These are phyloP conservation scores for Aspergillus heteromorphus DNA, from an alignment of 495 filamentous ascomycete species.

Conservation along the genomic window DNA sequence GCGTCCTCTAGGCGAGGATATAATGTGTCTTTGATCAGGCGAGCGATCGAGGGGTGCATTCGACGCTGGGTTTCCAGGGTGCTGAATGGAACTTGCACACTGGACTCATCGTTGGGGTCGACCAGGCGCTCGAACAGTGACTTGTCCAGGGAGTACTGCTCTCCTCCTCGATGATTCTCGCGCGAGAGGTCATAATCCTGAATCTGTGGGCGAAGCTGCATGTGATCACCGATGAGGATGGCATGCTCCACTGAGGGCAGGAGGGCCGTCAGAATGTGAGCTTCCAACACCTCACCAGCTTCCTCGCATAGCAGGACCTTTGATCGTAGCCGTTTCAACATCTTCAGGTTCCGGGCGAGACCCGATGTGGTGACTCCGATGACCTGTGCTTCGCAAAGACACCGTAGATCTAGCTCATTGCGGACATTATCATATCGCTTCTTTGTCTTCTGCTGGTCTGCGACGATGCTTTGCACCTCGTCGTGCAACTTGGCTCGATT, in stretches of 20 bases:
- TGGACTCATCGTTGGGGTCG: constrained; percentile 16
- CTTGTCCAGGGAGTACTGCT: constrained; percentile 56
- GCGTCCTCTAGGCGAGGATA: constrained; percentile 63
- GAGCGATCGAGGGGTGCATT: constrained; percentile 71
- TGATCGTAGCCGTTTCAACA: constrained; percentile 53
- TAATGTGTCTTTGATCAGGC: constrained; percentile 52
- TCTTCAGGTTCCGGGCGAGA: constrained; percentile 57
- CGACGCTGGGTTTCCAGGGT: constrained; percentile 62
- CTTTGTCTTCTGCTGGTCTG: constrained; percentile 31
- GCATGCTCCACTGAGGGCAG: constrained; percentile 65
- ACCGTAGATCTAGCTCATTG: constrained; percentile 33
- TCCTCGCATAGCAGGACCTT: constrained; percentile 77
- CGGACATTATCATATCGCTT: constrained; percentile 24
- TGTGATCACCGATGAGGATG: constrained; percentile 75
- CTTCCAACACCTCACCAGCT: constrained; percentile 71
- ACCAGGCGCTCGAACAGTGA: constrained; percentile 69
- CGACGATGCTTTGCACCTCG: constrained; percentile 27
- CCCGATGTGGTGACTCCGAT: constrained; percentile 74
- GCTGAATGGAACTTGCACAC: constrained; percentile 44
- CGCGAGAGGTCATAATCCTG: constrained; percentile 57
- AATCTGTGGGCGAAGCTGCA: constrained; percentile 65
- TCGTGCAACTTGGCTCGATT: constrained; percentile 21
- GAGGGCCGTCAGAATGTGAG: constrained; percentile 62
- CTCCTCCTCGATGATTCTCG: constrained; percentile 49
- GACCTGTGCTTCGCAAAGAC: constrained; percentile 43